Evolutionary conservation across 768 basidiomycete genomes (phyloP).

Genomic region (Auriculariales sp.): DNA sequence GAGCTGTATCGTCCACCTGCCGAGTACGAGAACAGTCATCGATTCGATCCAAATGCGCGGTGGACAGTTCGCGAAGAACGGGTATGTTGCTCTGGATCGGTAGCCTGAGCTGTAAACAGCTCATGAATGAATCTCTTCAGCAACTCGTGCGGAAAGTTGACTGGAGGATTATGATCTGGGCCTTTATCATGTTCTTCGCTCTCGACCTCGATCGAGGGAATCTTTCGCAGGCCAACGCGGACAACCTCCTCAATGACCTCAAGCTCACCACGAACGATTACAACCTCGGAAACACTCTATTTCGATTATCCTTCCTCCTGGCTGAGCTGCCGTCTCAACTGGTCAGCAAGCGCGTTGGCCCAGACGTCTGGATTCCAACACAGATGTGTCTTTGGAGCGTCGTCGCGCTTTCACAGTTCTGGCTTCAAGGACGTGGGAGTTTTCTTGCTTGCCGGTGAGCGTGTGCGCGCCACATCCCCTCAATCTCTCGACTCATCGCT

Average conservation of each 20-base stretch:
- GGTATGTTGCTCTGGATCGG: slow-evolving; percentile 16
- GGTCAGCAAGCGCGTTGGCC: slow-evolving; percentile 50
- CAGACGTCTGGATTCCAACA: slow-evolving; percentile 50
- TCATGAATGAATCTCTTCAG: slow-evolving; percentile 15
- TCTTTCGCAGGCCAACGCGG: slow-evolving; percentile 51
- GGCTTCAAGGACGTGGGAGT: slow-evolving; percentile 34
- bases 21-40: slow-evolving; percentile 43
- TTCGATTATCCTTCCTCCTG: slow-evolving; percentile 30
- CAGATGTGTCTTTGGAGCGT: slow-evolving; percentile 43
- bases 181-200: slow-evolving; percentile 47
- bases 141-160: slow-evolving; percentile 45
- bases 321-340: slow-evolving; percentile 58
- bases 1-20: slow-evolving; percentile 38
- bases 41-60: slow-evolving; percentile 49
- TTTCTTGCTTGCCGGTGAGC: slow-evolving; percentile 43
- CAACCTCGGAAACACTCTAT: slow-evolving; percentile 48
- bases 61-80: slow-evolving; percentile 63
- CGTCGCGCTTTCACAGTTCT: slow-evolving; percentile 43
- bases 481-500: slow-evolving; percentile 9
- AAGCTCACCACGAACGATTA: slow-evolving; percentile 47
- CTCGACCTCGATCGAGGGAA: slow-evolving; percentile 47
- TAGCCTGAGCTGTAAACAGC: background rate
- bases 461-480: slow-evolving; percentile 18
- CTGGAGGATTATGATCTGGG: slow-evolving; percentile 43
- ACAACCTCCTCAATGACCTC: slow-evolving; percentile 52